Conservation (phyloP, 169 alveolate species). For the Plasmodium inui region DNA sequence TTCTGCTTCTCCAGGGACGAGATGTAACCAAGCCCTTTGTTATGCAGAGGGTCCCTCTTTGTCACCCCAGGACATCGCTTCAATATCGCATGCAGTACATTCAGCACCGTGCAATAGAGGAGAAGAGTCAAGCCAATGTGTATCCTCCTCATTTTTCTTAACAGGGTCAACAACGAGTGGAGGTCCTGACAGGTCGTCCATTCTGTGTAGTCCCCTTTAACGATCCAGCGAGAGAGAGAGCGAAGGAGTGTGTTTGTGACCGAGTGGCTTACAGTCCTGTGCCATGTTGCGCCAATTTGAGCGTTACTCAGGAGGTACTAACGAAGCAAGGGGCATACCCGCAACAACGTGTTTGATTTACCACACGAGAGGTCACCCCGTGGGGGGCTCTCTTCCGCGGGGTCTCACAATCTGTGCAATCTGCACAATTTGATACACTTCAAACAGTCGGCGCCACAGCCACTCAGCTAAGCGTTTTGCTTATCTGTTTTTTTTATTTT, state of each 20-base stretch:
- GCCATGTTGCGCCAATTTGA: neutral
- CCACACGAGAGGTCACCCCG: neutral
- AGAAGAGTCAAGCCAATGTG: neutral
- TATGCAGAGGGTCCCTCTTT: neutral
- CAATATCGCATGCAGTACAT: neutral
- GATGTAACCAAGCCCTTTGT: neutral
- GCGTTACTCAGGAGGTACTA: neutral
- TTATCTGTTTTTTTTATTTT: neutral
- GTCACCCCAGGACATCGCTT: neutral
- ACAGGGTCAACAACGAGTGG: neutral
- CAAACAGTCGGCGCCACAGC: neutral
- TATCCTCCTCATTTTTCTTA: neutral
- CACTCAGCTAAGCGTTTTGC: neutral
- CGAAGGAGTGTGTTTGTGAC: neutral
- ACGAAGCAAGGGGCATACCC: neutral
- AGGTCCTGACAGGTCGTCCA: neutral
- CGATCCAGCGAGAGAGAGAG: too few relatives aligned
- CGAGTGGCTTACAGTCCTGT: neutral
- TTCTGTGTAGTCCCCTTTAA: neutral
- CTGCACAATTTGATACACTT: neutral
- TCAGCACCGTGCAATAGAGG: neutral
- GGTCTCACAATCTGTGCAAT: neutral
- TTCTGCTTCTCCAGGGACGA: conserved; percentile 61
- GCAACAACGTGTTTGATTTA: neutral
- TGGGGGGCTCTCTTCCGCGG: neutral